Base-by-base conservation (phyloP, 1,139 yeast genomes). In the Diutina catenulata region DNA sequence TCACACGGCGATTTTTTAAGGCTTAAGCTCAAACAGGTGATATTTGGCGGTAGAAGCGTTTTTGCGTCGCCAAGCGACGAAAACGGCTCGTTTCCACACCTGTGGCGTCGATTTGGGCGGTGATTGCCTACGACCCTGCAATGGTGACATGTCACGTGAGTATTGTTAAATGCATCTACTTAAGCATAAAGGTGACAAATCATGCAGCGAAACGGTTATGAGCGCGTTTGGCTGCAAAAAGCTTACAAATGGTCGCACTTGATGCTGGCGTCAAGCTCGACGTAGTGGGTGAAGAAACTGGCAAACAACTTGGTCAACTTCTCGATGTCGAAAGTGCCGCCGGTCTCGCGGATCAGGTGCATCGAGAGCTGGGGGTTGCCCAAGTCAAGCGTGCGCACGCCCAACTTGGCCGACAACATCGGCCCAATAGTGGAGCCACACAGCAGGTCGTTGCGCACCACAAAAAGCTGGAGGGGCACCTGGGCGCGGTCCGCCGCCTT, bases 351-450 rank as follows among this genome's bases (percentile, higher is more conserved):
- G 42, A 86, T 80, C 2, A 95, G 82, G 54, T 91, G 98, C 98
- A 91, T 91, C 40, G 94, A 80, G 49, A 91, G 65, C 55, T 88
- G 94, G 2, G 97, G 95, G 53, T 86, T 87, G 40, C 98, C 98
- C 42, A 91, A 63, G 57, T 91, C 98, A 43, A 91, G 61, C 3
- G 96, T 86, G 53, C 94, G 72, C 37, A 91, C 71, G 38, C 98
- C 98, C 37, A 91, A 69, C 49, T 82, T 82, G 3, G 95, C 80
- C 24, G 95, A 80, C 43, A 91, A 64, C 55, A 87, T 81, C 19
- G 98, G 97, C 1, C 98, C 98, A 51, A 91, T 91, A 2, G 98
- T 91, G 3, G 95, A 81, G 2, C 98, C 98, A 60, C 97, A 91
- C 3, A 96, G 84, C 1, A 94, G 78, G 50, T 83, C 95, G 53